A percentile compares a stretch with the other conserved stretches of the same genome.
These are phyloP conservation scores for Dichomitus squalens DNA, from an alignment of 1,284 basidiomycete species.

Conservation along the genomic window DNA sequence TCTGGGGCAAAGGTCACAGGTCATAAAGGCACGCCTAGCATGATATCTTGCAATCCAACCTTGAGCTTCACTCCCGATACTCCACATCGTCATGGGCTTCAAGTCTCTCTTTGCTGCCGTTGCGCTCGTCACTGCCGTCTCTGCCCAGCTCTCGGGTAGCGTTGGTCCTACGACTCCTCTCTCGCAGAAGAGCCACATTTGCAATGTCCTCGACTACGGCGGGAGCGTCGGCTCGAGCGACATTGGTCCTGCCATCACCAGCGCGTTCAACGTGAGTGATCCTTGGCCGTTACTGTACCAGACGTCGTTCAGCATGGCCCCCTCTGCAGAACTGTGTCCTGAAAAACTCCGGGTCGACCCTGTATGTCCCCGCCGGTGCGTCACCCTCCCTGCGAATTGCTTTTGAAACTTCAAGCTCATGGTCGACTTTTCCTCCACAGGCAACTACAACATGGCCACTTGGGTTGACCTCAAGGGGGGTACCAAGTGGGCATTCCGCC, in stretches of 20 bases:
- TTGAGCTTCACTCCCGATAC: not conserved
- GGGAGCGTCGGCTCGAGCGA: conserved; percentile 35
- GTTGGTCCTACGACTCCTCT: conserved; percentile 35
- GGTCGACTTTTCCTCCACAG: not conserved
- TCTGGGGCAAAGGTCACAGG: not conserved
- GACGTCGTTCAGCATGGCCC: not conserved
- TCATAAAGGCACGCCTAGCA: not conserved
- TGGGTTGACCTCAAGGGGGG: conserved; percentile 35
- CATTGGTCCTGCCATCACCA: conserved; percentile 38
- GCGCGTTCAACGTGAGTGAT: conserved; percentile 29
- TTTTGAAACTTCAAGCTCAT: not conserved
- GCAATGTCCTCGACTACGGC: conserved; percentile 37
- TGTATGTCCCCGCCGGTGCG: conserved; percentile 33
- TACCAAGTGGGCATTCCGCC: conserved; percentile 36
- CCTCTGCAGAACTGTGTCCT: conserved; percentile 30
- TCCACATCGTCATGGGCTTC: conserved; percentile 13
- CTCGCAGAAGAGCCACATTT: conserved; percentile 30
- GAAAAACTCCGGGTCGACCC: conserved; percentile 32
- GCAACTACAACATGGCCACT: conserved; percentile 36
- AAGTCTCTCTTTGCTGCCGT: conserved; percentile 18
- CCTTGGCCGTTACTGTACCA: not conserved
- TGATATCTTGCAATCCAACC: not conserved
- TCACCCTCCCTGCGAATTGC: not conserved
- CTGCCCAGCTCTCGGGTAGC: conserved; percentile 32
- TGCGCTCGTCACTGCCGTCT: conserved; percentile 9